A percentile compares a stretch with the other conserved stretches of the same genome.
Evolutionary conservation across 1,284 basidiomycete genomes (phyloP).

Genomic region (Cutaneotrichosporon dermatis): DNA sequence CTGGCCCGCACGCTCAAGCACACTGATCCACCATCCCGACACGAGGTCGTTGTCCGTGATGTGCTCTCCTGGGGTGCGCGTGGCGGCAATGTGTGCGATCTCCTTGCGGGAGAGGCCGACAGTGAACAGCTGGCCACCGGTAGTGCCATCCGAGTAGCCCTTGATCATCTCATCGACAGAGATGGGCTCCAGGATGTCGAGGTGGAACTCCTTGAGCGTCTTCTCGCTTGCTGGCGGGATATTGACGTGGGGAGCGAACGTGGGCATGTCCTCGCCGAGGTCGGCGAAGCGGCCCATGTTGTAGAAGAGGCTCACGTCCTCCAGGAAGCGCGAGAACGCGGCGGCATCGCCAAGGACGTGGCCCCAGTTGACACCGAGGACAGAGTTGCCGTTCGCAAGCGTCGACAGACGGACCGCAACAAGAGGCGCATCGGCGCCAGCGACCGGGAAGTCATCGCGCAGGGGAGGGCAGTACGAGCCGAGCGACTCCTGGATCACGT

Average conservation of each 20-base stretch:
- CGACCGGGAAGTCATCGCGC: slow-evolving; percentile 11
- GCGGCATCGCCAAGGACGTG: slow-evolving; percentile 29
- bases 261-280: slow-evolving; percentile 22
- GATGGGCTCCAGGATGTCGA: slow-evolving; percentile 13
- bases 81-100: slow-evolving; percentile 13
- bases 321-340: slow-evolving; percentile 18
- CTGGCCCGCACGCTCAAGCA: slow-evolving; percentile 22
- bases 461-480: slow-evolving; percentile 19
- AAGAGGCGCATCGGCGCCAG: slow-evolving; percentile 20
- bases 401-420: slow-evolving; percentile 22
- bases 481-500: slow-evolving; percentile 23
- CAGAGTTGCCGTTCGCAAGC: slow-evolving; percentile 13
- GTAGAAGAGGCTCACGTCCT: slow-evolving; percentile 26
- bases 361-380: slow-evolving; percentile 25
- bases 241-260: slow-evolving; percentile 18
- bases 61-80: slow-evolving; percentile 8
- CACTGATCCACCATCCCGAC: slow-evolving; percentile 25
- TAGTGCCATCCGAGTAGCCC: slow-evolving; percentile 10
- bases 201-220: slow-evolving; percentile 11
- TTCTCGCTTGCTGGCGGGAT: slow-evolving; percentile 12
- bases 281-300: slow-evolving; percentile 14
- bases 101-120: slow-evolving; percentile 14
- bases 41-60: slow-evolving; percentile 24
- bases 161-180: slow-evolving; percentile 6
- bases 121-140: slow-evolving; percentile 11